Evolutionary conservation across 305 asterid species (phyloP), one percentile per base, ranked within the genome.

Genomic region (Fraxinus floribunda): DNA sequence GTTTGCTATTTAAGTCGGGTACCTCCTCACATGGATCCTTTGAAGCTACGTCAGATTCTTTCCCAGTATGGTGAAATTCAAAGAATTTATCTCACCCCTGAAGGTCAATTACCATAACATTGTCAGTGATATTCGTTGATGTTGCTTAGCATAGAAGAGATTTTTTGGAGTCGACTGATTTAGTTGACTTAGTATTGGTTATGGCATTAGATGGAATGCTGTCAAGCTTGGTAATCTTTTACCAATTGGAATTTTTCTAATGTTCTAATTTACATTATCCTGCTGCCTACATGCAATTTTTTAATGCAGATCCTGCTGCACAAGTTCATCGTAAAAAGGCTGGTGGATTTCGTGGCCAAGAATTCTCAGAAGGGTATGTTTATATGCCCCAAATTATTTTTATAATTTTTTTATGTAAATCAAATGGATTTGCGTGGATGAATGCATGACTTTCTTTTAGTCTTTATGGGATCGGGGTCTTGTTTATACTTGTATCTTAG

Each of bases 21-120:
- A 20, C 97, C 97, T 78, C 98, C 97, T 34, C 97, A 89, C 81
- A 94, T 94, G 98, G 88, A 94, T 80, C 98, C 95, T 22, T 77
- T 86, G 86, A 90, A 85, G 89, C 93, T 95, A 82, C 94, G 97
- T 0, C 97, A 93, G 81, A 87, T 90, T 85, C 88, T 94, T 9
- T 90, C 99, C 74, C 94, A 90, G 76, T 88, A 85, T 75, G 99
- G 97, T 66, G 97, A 95, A 71, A 89, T 95, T 86, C 90, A 88
- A 64, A 89, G 99, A 80, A 74, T 94, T 30, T 95, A 91, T 85
- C 99, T 95, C 78, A 78, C 91, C 6, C 97, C 99, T 6, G 96
- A 92, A 93, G 92, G 98, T 92, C 68, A 71, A 29, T 13, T 70
- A 5, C 2, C 39, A 70, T 11, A 30, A 30, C 38, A 70, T 70